Base-by-base conservation (phyloP, 257 asterid species). In the Solanum habrochaites region DNA sequence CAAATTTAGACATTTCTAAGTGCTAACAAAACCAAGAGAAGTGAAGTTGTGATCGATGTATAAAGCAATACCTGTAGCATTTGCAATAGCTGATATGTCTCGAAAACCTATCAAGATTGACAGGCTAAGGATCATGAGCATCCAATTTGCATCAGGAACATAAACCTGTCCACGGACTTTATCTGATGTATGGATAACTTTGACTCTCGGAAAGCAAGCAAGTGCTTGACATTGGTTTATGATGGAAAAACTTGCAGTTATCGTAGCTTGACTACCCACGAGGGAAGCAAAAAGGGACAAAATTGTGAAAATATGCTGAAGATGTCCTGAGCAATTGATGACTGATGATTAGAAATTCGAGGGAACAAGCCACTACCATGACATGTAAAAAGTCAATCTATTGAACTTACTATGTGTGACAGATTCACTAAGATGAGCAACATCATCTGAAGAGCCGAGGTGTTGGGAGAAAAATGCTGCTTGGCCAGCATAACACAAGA, bases 241-340 rank as follows among this genome's bases (percentile, higher is more conserved):
- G 89, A 95, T 95, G 89, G 99, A 97, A 91, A 95, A 97, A 8
- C 98, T 95, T 3, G 98, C 99, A 11, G 99, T 94, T 21, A 97
- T 95, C 43, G 99, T 95, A 39, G 98, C 99, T 90, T 97, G 99
- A 90, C 99, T 97, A 86, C 98, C 99, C n/a, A 97, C 97, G 0
- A 96, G 98, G 7, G 99, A 93, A 86, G 99, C 98, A 87, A 97
- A 91, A 87, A 95, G 86, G 5, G 99, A 94, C 89, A 97, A 66
- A 84, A 93, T 94, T 8, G 98, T 94, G 86, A 97, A 94, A 71
- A 90, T 90, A 70, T 94, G 98, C 90, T 94, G 96, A 90, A 91
- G 93, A 86, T 88, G 87, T 89, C 90, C 99, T 94, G 98, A 81
- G 89, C 78, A 85, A 47, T 88, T 75, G 66, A 43, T 86, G 85